Evolutionary conservation across 192 early-diverging fungal genomes (phyloP).

Genomic region (Podila epigama): DNA sequence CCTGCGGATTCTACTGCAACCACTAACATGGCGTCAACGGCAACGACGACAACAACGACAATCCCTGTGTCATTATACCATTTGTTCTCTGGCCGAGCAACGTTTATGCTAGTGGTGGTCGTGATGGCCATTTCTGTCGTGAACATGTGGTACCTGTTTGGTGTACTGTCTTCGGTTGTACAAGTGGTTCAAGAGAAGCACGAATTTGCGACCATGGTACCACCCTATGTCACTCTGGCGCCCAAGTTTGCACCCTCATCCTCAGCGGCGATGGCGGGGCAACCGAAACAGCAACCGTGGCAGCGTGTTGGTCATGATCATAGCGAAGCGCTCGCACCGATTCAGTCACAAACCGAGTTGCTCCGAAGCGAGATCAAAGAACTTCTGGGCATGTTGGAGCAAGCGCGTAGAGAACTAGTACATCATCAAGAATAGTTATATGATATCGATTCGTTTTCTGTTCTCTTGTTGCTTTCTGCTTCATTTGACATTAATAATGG

Average conservation of each 20-base stretch:
- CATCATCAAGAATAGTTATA: neutral
- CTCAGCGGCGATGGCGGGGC: too few relatives aligned
- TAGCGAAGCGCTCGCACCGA: neutral
- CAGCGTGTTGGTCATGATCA: too few relatives aligned
- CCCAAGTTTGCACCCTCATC: neutral
- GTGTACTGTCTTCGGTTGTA: conserved; percentile 13
- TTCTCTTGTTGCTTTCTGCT: too few relatives aligned
- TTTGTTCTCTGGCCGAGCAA: neutral
- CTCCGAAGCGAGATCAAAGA: neutral
- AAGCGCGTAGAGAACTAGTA: neutral
- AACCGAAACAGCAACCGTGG: too few relatives aligned
- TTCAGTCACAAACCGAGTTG: neutral
- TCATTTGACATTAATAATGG: too few relatives aligned
- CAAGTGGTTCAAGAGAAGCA: conserved; percentile 20
- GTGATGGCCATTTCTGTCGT: conserved; percentile 18
- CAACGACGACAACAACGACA: conserved; percentile 6
- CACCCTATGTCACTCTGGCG: neutral
- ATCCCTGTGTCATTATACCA: neutral
- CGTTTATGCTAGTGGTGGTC: conserved; percentile 10
- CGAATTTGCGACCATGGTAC: neutral
- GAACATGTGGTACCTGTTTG: conserved; percentile 27
- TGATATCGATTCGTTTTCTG: too few relatives aligned
- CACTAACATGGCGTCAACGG: neutral
- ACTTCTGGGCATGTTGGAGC: neutral
- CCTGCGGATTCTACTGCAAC: neutral